These are phyloP conservation scores for Schizopora paradoxa DNA, from an alignment of 1,284 basidiomycete genomes.

Conservation along the genomic window DNA sequence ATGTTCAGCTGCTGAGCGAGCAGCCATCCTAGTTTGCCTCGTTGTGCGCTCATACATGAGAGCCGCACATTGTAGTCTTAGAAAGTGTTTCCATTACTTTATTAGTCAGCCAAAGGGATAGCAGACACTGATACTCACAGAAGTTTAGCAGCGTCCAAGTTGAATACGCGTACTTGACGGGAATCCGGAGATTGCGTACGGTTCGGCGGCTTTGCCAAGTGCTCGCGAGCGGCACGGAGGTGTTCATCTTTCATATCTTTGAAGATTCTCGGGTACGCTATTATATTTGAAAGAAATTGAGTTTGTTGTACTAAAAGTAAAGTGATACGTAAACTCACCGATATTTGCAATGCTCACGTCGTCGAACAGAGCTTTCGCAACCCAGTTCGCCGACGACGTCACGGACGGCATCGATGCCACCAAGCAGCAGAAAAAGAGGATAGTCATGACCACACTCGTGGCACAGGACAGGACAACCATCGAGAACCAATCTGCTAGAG, in stretches of 20 bases:
- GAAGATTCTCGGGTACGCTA: constrained; percentile 31
- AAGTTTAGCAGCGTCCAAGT: constrained; percentile 27
- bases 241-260: constrained; percentile 25
- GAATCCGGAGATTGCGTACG: too few relatives aligned
- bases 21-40: constrained; percentile 11
- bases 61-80: constrained; percentile 24
- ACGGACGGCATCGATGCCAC: constrained; percentile 22
- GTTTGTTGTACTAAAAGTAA: too few relatives aligned
- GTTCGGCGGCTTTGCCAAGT: constrained; percentile 21
- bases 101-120: too few relatives aligned
- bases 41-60: constrained; percentile 26
- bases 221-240: constrained; percentile 22
- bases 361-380: too few relatives aligned
- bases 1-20: constrained; percentile 1
- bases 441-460: constrained; percentile 20
- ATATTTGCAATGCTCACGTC: too few relatives aligned
- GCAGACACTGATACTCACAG: constrained; percentile 22
- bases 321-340: too few relatives aligned
- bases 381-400: too few relatives aligned
- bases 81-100: too few relatives aligned
- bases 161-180: constrained; percentile 25
- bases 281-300: too few relatives aligned
- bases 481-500: constrained; percentile 18
- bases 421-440: constrained; percentile 21
- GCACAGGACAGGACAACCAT: constrained; percentile 19